Evolutionary conservation across 169 alveolate species (phyloP), one percentile per base, ranked within the genome.

Genomic region (Eimeria praecox): DNA sequence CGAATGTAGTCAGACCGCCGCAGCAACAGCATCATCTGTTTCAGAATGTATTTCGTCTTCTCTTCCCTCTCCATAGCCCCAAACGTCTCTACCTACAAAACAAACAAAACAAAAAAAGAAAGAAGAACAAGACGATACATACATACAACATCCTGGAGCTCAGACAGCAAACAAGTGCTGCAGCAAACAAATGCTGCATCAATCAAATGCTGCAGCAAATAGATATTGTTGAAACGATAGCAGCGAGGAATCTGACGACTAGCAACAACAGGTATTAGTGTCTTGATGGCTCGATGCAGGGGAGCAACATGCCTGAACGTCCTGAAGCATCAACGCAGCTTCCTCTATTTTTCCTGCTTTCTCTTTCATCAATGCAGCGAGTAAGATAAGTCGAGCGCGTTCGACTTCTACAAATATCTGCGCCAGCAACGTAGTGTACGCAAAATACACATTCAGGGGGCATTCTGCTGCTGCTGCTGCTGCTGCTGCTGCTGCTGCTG

Each of bases 391-490:
- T 30, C 98, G 87, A 14, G 98, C 98, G 10, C 98, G 95, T 89
- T 97, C 98, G 40, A 97, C 97, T 71, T 97, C 98, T 14, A 97
- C 97, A 64, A 96, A 97, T 44, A 97, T 96, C 96, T 96, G 80
- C 33, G 56, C 71, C 5, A 49, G 80, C 56, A 89, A 38, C 56
- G 52, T 33, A 42, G 49, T 20, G 90, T 42, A 38, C 1, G 69
- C 90, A 49, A 24, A 33, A 10, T 24, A 3, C 40, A 22, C 42
- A n/a, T 20, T 54, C 35, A 49, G 69, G 33, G 66, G n/a, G n/a
- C n/a, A n/a, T n/a, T n/a, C n/a, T n/a, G n/a, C n/a, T n/a, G n/a
- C n/a, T n/a, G n/a, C n/a, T n/a, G n/a, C n/a, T n/a, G n/a, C n/a
- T n/a, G n/a, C n/a, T n/a, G n/a, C n/a, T n/a, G n/a, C n/a, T n/a